A percentile compares a stretch with the other conserved stretches of the same genome.
phyloP scores from a whole-genome alignment of 2,329 filamentous ascomycete genomes.

The Lomentospora prolificans region DNA sequence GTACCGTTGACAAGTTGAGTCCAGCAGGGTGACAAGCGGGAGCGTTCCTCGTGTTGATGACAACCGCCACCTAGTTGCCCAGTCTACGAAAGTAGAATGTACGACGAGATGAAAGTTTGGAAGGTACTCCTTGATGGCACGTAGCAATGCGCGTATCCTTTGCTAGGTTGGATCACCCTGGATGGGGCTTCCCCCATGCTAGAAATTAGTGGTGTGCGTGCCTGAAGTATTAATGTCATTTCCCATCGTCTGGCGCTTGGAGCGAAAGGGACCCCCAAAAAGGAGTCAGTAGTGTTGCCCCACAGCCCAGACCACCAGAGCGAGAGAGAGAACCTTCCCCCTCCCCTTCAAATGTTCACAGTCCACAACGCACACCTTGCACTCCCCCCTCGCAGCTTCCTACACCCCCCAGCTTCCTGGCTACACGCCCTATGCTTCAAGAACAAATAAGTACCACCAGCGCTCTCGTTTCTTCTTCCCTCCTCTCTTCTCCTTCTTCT shows the following conservation, averaged over 20 bases:
- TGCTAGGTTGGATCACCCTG: no score
- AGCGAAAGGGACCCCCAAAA: constrained; percentile 6
- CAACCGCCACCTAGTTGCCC: not conserved
- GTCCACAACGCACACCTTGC: constrained; percentile 6
- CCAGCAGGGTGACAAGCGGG: not conserved
- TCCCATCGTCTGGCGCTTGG: not conserved
- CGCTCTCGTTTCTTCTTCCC: constrained; percentile 20
- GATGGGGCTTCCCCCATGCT: not conserved
- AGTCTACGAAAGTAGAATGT: not conserved
- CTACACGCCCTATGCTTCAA: constrained; percentile 10
- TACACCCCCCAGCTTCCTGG: constrained; percentile 11
- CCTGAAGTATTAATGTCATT: constrained; percentile 7
- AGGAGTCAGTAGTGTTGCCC: not conserved
- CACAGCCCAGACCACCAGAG: not conserved
- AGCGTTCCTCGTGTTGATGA: not conserved
- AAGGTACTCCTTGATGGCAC: not conserved
- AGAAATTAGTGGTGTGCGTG: constrained; percentile 5
- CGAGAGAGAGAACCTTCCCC: not conserved
- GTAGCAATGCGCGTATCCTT: no score
- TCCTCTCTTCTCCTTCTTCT: constrained; percentile 22
- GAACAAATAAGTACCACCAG: constrained; percentile 32
- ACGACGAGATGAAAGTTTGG: not conserved
- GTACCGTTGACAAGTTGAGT: no score
- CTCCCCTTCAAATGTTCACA: not conserved
- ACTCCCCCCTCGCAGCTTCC: constrained; percentile 12